These are phyloP conservation scores for Tanacetum coccineum DNA, from an alignment of 129 eudicot species.

Conservation along the genomic window DNA sequence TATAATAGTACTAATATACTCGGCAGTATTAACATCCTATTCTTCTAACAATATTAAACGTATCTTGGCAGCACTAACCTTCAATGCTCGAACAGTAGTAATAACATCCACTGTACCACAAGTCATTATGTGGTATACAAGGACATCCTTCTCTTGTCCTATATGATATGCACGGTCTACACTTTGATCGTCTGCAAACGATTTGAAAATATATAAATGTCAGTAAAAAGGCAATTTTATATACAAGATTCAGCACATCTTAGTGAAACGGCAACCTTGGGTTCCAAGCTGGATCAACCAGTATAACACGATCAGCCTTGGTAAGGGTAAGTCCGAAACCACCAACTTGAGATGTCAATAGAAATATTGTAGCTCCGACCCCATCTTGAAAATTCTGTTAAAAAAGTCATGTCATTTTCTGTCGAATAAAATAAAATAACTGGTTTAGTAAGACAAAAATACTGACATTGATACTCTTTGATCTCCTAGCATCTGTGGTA, in stretches of 20 bases:
- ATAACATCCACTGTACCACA: slow-evolving; percentile 87
- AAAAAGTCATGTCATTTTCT: slow-evolving; percentile 1
- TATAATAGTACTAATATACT: too few species aligned
- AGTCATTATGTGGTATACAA: slow-evolving; percentile 91
- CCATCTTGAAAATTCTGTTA: slow-evolving; percentile 95
- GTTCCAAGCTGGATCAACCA: slow-evolving; percentile 99
- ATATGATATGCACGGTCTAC: slow-evolving; percentile 96
- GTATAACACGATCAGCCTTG: slow-evolving; percentile 90
- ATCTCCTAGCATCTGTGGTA: slow-evolving; percentile 73
- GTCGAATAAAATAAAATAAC: not conserved
- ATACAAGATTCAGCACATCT: not conserved
- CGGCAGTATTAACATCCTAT: too few species aligned
- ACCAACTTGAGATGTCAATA: too few species aligned
- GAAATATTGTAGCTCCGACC: too few species aligned
- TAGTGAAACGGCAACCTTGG: slow-evolving; percentile 52
- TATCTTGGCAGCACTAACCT: too few species aligned
- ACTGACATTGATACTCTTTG: slow-evolving; percentile 73
- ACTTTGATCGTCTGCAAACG: slow-evolving; percentile 82
- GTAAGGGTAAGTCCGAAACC: slow-evolving; percentile 95
- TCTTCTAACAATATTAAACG: too few species aligned
- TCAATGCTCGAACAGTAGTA: too few species aligned
- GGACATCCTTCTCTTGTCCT: slow-evolving; percentile 87
- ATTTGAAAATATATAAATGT: not conserved
- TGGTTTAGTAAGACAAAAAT: not conserved
- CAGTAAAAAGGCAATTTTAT: not conserved